Conservation (phyloP, 2,329 filamentous ascomycete species). For the Colletotrichum gloeosporioides region DNA sequence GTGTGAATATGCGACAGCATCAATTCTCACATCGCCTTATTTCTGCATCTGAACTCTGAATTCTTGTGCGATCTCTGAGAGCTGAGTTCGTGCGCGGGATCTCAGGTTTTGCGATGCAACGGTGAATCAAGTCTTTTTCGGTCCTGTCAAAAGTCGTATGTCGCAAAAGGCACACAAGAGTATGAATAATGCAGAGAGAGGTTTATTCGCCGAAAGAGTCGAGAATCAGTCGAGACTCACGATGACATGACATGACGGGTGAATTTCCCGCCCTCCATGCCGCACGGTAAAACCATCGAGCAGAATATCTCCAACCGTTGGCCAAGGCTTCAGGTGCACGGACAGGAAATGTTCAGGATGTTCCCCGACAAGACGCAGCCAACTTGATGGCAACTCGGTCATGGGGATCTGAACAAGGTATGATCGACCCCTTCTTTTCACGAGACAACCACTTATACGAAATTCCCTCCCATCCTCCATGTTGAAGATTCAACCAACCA, state of each 20-base stretch:
- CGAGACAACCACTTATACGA: neutral
- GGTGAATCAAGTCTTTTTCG: neutral
- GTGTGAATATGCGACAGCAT: neutral
- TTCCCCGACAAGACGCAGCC: neutral
- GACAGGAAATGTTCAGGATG: neutral
- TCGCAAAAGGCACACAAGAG: neutral
- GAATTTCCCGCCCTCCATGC: neutral
- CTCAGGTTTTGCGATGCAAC: neutral
- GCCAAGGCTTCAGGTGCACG: neutral
- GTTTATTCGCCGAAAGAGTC: neutral
- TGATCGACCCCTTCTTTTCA: neutral
- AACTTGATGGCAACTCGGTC: neutral
- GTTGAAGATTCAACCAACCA: neutral
- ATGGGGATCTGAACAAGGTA: neutral
- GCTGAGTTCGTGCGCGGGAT: neutral
- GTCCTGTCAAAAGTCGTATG: neutral
- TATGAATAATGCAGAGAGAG: neutral
- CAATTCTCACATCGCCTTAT: neutral
- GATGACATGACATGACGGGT: neutral
- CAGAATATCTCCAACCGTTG: neutral
- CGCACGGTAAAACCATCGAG: neutral
- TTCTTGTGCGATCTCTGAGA: neutral
- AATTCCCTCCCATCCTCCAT: neutral
- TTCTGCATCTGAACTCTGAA: neutral
- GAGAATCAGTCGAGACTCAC: neutral